These are phyloP conservation scores for Juglanconis oblonga DNA, from an alignment of 2,329 filamentous ascomycete genomes.

Conservation along the genomic window DNA sequence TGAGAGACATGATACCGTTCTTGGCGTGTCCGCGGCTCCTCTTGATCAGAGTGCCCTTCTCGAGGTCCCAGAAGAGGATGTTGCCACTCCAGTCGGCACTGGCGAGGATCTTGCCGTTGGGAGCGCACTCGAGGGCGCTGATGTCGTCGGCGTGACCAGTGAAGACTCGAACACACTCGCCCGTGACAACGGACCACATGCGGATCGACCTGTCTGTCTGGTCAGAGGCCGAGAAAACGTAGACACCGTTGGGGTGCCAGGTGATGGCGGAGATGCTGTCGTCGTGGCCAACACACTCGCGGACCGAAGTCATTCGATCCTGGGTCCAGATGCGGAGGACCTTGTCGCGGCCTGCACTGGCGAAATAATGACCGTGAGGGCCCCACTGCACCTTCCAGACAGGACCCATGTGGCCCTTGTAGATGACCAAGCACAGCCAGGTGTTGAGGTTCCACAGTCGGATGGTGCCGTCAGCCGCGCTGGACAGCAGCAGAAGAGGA, in stretches of 20 bases:
- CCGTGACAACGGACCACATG: slow-evolving; percentile 94
- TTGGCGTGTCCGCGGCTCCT: slow-evolving; percentile 91
- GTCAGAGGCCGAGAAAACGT: slow-evolving; percentile 88
- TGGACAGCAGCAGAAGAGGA: slow-evolving; percentile 79
- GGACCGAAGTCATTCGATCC: slow-evolving; percentile 84
- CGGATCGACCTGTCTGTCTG: slow-evolving; percentile 84
- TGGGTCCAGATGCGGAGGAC: slow-evolving; percentile 90
- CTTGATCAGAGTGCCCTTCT: slow-evolving; percentile 83
- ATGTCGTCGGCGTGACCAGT: slow-evolving; percentile 88
- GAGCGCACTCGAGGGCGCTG: slow-evolving; percentile 79
- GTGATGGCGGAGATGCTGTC: slow-evolving; percentile 86
- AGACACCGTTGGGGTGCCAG: slow-evolving; percentile 93
- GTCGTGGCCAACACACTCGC: slow-evolving; percentile 89
- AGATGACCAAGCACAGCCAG: slow-evolving; percentile 89
- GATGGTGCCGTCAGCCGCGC: slow-evolving; percentile 81
- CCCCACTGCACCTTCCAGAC: slow-evolving; percentile 88
- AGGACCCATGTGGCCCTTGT: slow-evolving; percentile 88
- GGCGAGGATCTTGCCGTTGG: slow-evolving; percentile 85
- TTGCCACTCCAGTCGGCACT: slow-evolving; percentile 85
- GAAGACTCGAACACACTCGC: slow-evolving; percentile 85
- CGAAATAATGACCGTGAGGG: slow-evolving; percentile 93
- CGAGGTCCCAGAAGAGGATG: slow-evolving; percentile 92
- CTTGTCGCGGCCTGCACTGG: slow-evolving; percentile 83
- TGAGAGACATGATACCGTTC: slow-evolving; percentile 88
- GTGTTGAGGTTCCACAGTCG: slow-evolving; percentile 91